phyloP scores from a whole-genome alignment of 768 basidiomycete genomes.

The Kwoniella europaea region DNA sequence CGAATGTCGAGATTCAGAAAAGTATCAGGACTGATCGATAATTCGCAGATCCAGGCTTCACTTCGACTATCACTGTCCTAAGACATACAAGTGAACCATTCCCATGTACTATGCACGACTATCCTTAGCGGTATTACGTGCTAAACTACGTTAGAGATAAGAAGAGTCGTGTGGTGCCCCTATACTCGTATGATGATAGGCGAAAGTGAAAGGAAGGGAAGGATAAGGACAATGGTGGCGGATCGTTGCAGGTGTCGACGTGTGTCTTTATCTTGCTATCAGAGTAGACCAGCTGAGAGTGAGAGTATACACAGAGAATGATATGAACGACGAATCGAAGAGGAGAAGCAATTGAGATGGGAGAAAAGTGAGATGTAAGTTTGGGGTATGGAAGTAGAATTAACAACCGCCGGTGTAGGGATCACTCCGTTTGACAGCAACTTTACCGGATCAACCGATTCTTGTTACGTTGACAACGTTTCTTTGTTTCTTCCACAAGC shows the following conservation, averaged over 20 bases:
- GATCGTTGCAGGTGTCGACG: background rate
- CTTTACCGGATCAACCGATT: conserved; percentile 7
- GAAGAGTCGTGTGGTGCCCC: background rate
- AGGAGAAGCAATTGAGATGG: background rate
- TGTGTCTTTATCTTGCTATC: background rate
- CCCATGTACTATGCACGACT: background rate
- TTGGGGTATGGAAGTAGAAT: too few species aligned
- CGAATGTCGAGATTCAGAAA: too few species aligned
- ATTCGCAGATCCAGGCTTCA: background rate
- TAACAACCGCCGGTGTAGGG: conserved; percentile 11
- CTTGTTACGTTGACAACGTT: conserved; percentile 2
- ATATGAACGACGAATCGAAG: too few species aligned
- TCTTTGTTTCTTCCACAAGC: background rate
- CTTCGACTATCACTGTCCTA: background rate
- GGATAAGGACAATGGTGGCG: background rate
- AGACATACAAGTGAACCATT: background rate
- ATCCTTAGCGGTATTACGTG: background rate
- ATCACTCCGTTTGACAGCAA: background rate
- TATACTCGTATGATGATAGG: background rate
- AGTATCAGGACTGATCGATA: background rate
- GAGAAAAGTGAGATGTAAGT: background rate
- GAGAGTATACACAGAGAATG: background rate
- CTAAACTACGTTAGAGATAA: background rate
- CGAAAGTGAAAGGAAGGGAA: background rate
- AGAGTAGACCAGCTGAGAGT: too few species aligned